phyloP scores from a whole-genome alignment of 1,284 basidiomycete species.

The Cryptococcus depauperatus region DNA sequence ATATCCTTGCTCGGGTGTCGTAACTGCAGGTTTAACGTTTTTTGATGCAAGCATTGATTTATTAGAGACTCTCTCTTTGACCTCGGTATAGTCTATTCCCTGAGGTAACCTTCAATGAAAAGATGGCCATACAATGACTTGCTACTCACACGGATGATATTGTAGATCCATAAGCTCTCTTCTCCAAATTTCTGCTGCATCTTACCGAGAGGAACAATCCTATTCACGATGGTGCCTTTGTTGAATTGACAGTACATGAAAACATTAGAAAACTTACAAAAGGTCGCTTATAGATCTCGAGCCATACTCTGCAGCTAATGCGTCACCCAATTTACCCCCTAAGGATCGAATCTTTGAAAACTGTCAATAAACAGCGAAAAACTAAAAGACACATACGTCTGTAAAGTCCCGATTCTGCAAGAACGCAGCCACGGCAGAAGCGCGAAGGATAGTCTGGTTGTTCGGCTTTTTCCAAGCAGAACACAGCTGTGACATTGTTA shows the following conservation, averaged over 20 bases:
- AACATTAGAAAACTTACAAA: constrained; percentile 51
- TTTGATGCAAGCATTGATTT: constrained; percentile 94
- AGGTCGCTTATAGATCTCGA: constrained; percentile 83
- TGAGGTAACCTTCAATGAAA: constrained; percentile 29
- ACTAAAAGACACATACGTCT: constrained; percentile 63
- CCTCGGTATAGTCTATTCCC: constrained; percentile 88
- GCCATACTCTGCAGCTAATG: constrained; percentile 78
- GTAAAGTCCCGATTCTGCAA: constrained; percentile 74
- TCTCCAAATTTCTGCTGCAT: constrained; percentile 51
- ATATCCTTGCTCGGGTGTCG: constrained; percentile 61
- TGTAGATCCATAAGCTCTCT: constrained; percentile 76
- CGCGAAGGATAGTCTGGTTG: constrained; percentile 71
- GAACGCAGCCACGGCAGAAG: constrained; percentile 72
- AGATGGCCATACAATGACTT: background rate
- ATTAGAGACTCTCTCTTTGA: constrained; percentile 71
- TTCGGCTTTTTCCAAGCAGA: constrained; percentile 87
- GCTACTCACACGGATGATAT: constrained; percentile 51
- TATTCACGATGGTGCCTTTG: constrained; percentile 15
- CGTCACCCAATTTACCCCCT: constrained; percentile 87
- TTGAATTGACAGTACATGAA: constrained; percentile 3
- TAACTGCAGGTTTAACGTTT: constrained; percentile 72
- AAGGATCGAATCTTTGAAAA: constrained; percentile 75
- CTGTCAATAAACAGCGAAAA: constrained; percentile 54
- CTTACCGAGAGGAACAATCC: constrained; percentile 47
- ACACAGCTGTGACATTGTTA: constrained; percentile 53